Conservation (phyloP, 805 yeast genomes). For the Suhomyces tanzawaensis region DNA sequence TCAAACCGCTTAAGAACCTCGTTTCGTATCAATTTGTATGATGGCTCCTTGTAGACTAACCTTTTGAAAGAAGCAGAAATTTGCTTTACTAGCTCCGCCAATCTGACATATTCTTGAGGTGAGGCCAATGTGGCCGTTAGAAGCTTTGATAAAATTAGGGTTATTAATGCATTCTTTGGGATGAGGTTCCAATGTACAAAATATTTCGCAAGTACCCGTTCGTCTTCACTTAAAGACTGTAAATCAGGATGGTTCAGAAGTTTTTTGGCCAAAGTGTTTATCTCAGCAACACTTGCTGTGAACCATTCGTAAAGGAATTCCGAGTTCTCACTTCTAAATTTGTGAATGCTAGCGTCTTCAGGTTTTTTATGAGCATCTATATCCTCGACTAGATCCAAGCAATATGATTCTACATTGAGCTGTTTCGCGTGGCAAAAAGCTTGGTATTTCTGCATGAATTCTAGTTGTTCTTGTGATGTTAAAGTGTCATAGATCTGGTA, state of each 20-base stretch:
- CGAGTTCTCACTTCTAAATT: constrained; percentile 9
- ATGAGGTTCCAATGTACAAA: constrained; percentile 14
- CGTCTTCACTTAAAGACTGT: constrained; percentile 6
- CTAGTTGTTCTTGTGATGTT: constrained; percentile 9
- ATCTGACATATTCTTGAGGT: constrained; percentile 14
- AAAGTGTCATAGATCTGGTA: constrained; percentile 22
- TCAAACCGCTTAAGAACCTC: constrained; percentile 13
- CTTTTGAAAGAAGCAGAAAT: constrained; percentile 12
- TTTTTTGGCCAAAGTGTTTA: constrained; percentile 1
- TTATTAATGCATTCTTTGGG: constrained; percentile 13
- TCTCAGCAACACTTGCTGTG: constrained; percentile 4
- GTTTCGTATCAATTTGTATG: constrained; percentile 8
- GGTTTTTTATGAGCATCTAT: constrained; percentile 4
- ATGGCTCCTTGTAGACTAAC: constrained; percentile 10
- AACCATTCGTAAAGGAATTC: constrained; percentile 16
- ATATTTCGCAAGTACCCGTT: constrained; percentile 10
- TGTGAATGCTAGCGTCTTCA: constrained; percentile 2
- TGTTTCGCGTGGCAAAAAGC: constrained; percentile 25
- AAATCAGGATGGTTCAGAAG: no score
- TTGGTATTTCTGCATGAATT: constrained; percentile 25
- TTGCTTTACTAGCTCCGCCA: constrained; percentile 15
- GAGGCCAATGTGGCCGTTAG: constrained; percentile 19
- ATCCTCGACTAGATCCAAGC: constrained; percentile 16
- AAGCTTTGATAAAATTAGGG: constrained; percentile 18
- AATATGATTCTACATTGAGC: constrained; percentile 25